Conservation (phyloP, 1,284 basidiomycete genomes). For the Sporisorium graminicola region DNA sequence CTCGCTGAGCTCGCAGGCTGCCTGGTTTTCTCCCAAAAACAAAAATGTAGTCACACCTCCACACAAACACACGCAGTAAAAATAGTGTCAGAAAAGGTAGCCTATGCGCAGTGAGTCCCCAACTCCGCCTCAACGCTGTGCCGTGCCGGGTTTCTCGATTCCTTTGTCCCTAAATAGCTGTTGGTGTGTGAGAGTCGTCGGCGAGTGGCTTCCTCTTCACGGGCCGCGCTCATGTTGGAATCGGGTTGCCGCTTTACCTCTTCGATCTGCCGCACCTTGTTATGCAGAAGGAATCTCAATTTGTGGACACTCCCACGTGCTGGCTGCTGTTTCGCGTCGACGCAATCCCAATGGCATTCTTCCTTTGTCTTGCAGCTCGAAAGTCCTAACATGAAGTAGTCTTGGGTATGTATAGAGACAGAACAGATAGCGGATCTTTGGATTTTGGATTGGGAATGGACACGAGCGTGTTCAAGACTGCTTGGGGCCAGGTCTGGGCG, state of each 20-base stretch:
- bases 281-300: too few species aligned
- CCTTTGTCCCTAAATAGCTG: background rate
- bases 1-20: background rate
- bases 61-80: background rate
- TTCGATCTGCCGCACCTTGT: background rate
- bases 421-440: background rate
- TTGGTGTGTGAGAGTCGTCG: background rate
- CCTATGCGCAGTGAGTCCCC: too few species aligned
- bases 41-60: background rate
- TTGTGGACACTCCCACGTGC: background rate
- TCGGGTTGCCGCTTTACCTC: background rate
- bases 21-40: background rate
- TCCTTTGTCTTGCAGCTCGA: background rate
- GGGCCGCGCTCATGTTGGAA: too few species aligned
- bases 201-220: background rate
- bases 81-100: too few species aligned
- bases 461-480: too few species aligned
- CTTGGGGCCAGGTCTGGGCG: too few species aligned
- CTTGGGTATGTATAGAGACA: background rate
- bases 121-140: background rate
- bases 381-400: background rate
- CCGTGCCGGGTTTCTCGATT: background rate
- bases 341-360: background rate
- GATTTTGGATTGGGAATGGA: background rate
- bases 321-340: background rate